Evolutionary conservation across 257 asterid species (phyloP).

Genomic region (Solanum bukasovii): DNA sequence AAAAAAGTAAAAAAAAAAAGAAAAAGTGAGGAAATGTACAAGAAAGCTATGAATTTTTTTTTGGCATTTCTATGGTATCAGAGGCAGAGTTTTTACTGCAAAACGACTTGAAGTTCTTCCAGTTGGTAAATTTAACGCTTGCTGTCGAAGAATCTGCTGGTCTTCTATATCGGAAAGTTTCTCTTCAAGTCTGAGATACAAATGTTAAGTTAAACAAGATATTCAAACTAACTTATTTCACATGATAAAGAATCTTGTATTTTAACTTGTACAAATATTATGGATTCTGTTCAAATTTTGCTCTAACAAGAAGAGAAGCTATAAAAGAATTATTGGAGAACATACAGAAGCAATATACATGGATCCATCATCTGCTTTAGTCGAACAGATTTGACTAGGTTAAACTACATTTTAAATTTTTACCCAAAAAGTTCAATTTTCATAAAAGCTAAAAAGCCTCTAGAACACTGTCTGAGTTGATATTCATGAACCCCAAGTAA

Average conservation of each 20-base stretch:
- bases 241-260: background rate
- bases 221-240: slow-evolving; percentile 4
- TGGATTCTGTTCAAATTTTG: background rate
- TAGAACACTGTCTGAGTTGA: background rate
- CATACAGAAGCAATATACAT: background rate
- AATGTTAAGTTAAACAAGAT: slow-evolving; percentile 9
- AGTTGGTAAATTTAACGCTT: slow-evolving; percentile 40
- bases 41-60: background rate
- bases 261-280: background rate
- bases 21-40: background rate
- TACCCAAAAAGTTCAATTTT: background rate
- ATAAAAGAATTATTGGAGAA: background rate
- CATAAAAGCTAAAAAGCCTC: background rate
- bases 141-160: slow-evolving; percentile 46
- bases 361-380: background rate
- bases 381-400: background rate
- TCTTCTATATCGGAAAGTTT: slow-evolving; percentile 63
- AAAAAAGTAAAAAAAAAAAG: slow-evolving; percentile 16
- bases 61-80: background rate
- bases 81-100: slow-evolving; percentile 30
- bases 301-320: background rate
- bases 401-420: background rate
- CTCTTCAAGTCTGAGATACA: slow-evolving; percentile 54
- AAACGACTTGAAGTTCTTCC: slow-evolving; percentile 48
- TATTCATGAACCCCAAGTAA: background rate